phyloP scores from a whole-genome alignment of 371 early-diverging fungal species.

The Haplosporangium sp. region DNA sequence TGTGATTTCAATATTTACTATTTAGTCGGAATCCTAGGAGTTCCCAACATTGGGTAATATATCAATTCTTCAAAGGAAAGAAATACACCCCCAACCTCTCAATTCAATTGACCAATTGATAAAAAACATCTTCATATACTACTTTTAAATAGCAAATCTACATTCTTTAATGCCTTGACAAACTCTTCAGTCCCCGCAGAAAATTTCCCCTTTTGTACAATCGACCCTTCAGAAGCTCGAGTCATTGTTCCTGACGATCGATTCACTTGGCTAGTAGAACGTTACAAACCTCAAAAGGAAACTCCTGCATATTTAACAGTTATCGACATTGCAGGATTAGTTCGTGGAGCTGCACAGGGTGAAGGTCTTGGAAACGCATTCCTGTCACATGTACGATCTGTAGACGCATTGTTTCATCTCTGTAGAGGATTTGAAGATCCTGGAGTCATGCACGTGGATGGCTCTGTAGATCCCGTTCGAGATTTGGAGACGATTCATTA shows the following conservation, averaged over 20 bases:
- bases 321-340: slow-evolving; percentile 99
- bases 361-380: slow-evolving; percentile 99
- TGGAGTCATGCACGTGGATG: slow-evolving; percentile 94
- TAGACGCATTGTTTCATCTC: slow-evolving; percentile 99
- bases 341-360: slow-evolving; percentile 94
- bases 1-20: background rate
- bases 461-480: slow-evolving; percentile 93
- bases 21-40: slow-evolving; percentile 93
- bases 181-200: slow-evolving; percentile 34
- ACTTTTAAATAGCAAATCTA: slow-evolving; percentile 79
- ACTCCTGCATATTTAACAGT: slow-evolving; percentile 90
- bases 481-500: slow-evolving; percentile 97
- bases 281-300: slow-evolving; percentile 75
- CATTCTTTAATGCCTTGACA: slow-evolving; percentile 88
- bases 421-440: slow-evolving; percentile 75
- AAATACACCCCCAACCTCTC: background rate
- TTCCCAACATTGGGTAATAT: slow-evolving; percentile 95
- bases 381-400: slow-evolving; percentile 95
- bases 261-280: slow-evolving; percentile 87
- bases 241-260: slow-evolving; percentile 95
- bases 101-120: background rate
- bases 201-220: slow-evolving; percentile 87
- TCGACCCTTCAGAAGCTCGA: slow-evolving; percentile 95
- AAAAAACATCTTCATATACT: background rate
- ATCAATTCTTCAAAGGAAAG: background rate